These are phyloP conservation scores for Xanthoconium separans DNA, from an alignment of 1,284 basidiomycete species.

Conservation along the genomic window DNA sequence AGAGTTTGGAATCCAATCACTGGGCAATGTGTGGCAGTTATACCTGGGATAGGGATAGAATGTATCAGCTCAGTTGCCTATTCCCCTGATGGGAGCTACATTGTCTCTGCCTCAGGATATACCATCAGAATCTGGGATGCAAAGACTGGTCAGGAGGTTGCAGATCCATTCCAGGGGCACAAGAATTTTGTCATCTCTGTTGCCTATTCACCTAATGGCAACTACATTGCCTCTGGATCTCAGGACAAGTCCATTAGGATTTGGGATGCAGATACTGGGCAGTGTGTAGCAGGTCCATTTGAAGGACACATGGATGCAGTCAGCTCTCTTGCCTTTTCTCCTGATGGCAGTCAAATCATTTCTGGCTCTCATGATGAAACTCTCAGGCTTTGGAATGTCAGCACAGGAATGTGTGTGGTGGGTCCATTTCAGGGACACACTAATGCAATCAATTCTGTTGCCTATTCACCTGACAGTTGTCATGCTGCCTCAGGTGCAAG, in stretches of 20 bases:
- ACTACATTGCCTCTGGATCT: conserved; percentile 16
- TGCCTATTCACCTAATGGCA: conserved; percentile 18
- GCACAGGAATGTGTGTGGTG: conserved; percentile 10
- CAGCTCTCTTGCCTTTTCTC: conserved; percentile 15
- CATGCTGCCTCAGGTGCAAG: neutral
- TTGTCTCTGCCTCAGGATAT: conserved; percentile 14
- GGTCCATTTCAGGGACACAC: conserved; percentile 3
- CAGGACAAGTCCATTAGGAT: conserved; percentile 7
- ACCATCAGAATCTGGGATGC: conserved; percentile 15
- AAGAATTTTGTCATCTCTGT: neutral
- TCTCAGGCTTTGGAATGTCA: conserved; percentile 15
- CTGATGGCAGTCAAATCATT: conserved; percentile 1
- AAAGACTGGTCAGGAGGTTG: conserved; percentile 5
- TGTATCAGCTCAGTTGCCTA: conserved; percentile 5
- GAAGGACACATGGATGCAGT: neutral
- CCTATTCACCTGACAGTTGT: neutral
- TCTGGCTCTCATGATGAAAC: conserved; percentile 14
- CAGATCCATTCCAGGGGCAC: conserved; percentile 4
- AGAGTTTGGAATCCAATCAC: conserved; percentile 18
- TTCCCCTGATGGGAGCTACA: conserved; percentile 14
- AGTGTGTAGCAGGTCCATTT: conserved; percentile 7
- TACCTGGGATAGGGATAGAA: neutral
- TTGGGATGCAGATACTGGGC: conserved; percentile 10
- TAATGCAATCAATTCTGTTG: neutral
- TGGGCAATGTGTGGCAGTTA: conserved; percentile 18